Evolutionary conservation across 768 basidiomycete species (phyloP), one percentile per base, ranked within the genome.

Genomic region (Lactarius psammicola): DNA sequence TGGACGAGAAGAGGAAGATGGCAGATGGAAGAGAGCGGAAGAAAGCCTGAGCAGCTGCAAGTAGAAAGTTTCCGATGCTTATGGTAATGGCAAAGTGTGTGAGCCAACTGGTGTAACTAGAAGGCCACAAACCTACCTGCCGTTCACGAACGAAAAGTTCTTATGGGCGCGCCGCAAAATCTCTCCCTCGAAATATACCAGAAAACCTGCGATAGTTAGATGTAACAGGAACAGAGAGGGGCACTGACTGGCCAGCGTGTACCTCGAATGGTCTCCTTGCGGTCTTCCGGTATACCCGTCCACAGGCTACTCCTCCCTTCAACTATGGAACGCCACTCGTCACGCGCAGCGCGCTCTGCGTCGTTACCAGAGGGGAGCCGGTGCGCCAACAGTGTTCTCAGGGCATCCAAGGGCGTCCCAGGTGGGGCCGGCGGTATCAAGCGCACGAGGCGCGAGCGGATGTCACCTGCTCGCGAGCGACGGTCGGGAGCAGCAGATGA

Each of bases 1-100:
- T 94, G 2, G 92, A 92, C 33, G 93, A 89, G 74, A 98, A 95
- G 51, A 97, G 80, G 76, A 96, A 98, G 68, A 98, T 92, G 15
- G 95, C 94, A 1, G 93, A 92, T 13, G 95, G 94, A 9, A 98
- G 80, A 34, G 94, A 96, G 6, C 94, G 88, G 72, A 98, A 94
- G 78, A 98, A 94, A 15, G 84, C 85, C 70, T 92, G 89, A 3
- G 94, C 91, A 17, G 92, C 94, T 8, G 94, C 90, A 30, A 98
- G 80, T 73, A 96, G 91, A 73, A 94, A 95, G 75, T 96, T 96
- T 30, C 94, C 94, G 30, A 95, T 85, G 69, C 90, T 92, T 67
- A 20, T 26, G 36, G 64, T 31, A 26, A 60, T 23, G 11, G n/a
- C 18, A 7, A n/a, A 10, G 10, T 30, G 30, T 40, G 55, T 38